Evolutionary conservation across 192 early-diverging fungal species (phyloP), one percentile per base, ranked within the genome.

Genomic region (Funneliformis geosporum): DNA sequence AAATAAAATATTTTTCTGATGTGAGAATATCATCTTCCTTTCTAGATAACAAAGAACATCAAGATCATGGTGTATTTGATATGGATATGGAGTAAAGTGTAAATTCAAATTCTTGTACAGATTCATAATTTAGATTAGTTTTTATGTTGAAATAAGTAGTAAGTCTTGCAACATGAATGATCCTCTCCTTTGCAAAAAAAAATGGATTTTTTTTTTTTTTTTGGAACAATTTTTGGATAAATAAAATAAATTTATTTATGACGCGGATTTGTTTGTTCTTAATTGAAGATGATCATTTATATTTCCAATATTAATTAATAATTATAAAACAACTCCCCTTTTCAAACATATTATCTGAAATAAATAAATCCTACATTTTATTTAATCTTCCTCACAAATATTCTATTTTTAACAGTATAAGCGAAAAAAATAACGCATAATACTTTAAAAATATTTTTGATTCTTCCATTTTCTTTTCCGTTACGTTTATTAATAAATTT

Each of bases 381-480:
- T 11, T 59, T 86, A 86, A 69, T 86, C 33, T 33, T 33, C 33
- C 33, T 0, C 33, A 33, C 33, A 33, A 33, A 33, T 6, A 55
- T 93, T 84, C 94, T 92, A 91, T 90, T 92, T 42, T 89, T 82
- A 23, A 89, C 91, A 73, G 96, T 88, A 73, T 96, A 83, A 72
- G 93, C 82, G 18, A 92, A 91, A 10, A 92, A 79, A 64, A 64
- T 64, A 25, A 27, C 25, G 25, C 50, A 55, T 21, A 55, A 21
- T 55, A 55, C 50, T 21, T 6, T 6, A 18, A 55, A 55, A 55
- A 55, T 55, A 55, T 55, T 55, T 1, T 55, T 55, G 50, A 55
- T 21, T 55, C 21, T 55, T 18, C 50, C 16, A 21, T 55, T n/a
- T 55, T 18, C 50, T 55, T 16, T 55, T 33, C 1, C 33, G 21